Conservation (phyloP, 2,329 filamentous ascomycete genomes). For the Botrytis paeoniae region DNA sequence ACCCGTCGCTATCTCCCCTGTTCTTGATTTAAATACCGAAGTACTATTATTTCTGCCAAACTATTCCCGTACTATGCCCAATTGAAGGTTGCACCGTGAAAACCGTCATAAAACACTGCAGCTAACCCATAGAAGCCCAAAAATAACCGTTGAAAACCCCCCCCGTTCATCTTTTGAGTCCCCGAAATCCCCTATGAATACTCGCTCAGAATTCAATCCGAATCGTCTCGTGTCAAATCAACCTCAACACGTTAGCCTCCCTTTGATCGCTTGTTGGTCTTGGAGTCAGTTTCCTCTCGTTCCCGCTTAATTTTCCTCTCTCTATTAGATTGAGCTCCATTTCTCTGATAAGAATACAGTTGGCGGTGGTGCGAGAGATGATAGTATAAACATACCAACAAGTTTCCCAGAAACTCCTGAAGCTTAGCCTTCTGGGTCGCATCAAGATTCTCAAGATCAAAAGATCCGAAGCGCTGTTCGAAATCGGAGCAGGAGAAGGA, state of each 20-base stretch:
- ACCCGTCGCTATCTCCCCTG: too few relatives aligned
- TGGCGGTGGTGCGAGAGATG: background rate
- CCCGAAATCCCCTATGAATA: background rate
- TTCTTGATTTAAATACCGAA: background rate
- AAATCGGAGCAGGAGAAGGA: background rate
- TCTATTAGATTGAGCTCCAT: background rate
- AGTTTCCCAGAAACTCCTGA: slow-evolving; percentile 5
- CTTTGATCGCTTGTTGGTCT: background rate
- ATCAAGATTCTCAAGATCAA: background rate
- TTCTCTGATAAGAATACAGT: background rate
- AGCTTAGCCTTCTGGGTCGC: background rate
- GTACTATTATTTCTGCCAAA: too few relatives aligned
- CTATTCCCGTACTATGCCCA: accelerated
- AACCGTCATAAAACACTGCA: background rate
- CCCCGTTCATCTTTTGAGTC: background rate
- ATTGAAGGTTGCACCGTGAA: background rate
- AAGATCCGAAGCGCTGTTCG: background rate
- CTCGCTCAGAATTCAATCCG: background rate
- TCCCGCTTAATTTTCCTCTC: background rate
- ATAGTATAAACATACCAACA: background rate
- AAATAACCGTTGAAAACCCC: too few relatives aligned
- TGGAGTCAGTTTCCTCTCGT: background rate
- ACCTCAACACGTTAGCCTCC: background rate
- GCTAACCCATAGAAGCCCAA: too few relatives aligned
- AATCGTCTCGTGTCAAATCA: slow-evolving; percentile 9